Base-by-base conservation (phyloP, 2,329 filamentous ascomycete species). In the Scytalidium sp. region DNA sequence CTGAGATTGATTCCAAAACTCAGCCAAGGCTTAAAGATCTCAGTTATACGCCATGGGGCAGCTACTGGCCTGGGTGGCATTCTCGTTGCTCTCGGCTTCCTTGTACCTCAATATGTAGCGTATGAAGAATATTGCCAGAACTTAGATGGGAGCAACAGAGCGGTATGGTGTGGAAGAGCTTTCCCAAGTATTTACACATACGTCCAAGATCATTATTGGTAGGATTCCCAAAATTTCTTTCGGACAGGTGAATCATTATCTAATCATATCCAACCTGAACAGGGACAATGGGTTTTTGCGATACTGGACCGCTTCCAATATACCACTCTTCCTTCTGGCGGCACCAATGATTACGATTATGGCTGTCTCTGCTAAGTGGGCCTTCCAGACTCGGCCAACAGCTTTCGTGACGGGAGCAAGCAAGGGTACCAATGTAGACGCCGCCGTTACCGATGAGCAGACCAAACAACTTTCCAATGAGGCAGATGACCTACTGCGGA, bases 141-240 rank as follows among this genome's bases (percentile, higher is more conserved):
- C 17, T 61, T 63, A 41, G 59, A 59, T 7, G 62, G 62, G 50
- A 63, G 19, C 17, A 50, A 22, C 7, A 25, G 60, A 36, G 74
- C 88, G 50, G 80, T 83, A 3, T 99, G 94, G 94, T 99, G 94
- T 66, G 64, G 68, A 19, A 76, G 73, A 17, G 66, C 70, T n/a
- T 55, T 92, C 11, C 94, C 94, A 3, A 96, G 90, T 65, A 92
- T 99, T 52, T 97, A 96, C 69, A 79, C 83, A 0, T 97, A 88
- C 75, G 93, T 97, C 2, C 94, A 99, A 65, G 76, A 78, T 42
- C 76, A 88, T 61, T 97, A 99, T 69, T 99, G 94, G 92, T 96
- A 77, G 67, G 83, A 68, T 15, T 19, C 11, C 39, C n/a, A n/a
- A n/a, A n/a, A n/a, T n/a, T n/a, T n/a, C n/a, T n/a, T n/a, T n/a